Evolutionary conservation across 805 yeast genomes (phyloP), one percentile per base, ranked within the genome.

Genomic region (Saturnispora sekii): DNA sequence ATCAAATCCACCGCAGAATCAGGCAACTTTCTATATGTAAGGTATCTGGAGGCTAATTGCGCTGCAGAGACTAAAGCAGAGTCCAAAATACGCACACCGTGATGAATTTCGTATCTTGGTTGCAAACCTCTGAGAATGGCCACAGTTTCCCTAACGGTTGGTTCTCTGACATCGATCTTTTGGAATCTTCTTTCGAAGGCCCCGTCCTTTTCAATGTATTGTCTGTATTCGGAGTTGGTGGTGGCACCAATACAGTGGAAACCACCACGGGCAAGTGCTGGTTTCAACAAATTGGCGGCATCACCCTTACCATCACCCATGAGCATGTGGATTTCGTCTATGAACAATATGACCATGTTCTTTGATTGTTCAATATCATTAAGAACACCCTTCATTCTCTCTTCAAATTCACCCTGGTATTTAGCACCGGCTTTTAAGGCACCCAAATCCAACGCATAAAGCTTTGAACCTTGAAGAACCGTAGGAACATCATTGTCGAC

Each of bases 301-400:
- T 93, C 98, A 51, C 84, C 79, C 67, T 89, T 93, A 62, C 98
- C 98, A 62, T 93, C 96, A 56, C 98, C 98, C 98, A 93, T 93
- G 54, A 93, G 77, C 97, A 93, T 93, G 68, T 93, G 98, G 62
- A 93, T 93, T 67, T 93, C 98, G 68, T 93, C 98, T 57, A 93
- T 85, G 69, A 93, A 93, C 47, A 93, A 73, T 51, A 93, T 80
- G 53, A 93, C 87, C 77, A 88, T 74, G 40, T 78, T 83, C 56
- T 81, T 80, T 1, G 95, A 81, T 55, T 87, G 83, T 63, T 87
- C 95, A 57, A 93, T 85, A 58, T 93, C 98, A 61, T 81, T 87
- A 61, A 93, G 72, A 29, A 93, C 97, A 54, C 97, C 97, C 68
- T 93, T 93, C 60, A 93, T 75, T 68, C 98, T 81, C 69, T 93